These are phyloP conservation scores for Sanghuangporus baumii DNA, from an alignment of 1,284 basidiomycete species.

Conservation along the genomic window DNA sequence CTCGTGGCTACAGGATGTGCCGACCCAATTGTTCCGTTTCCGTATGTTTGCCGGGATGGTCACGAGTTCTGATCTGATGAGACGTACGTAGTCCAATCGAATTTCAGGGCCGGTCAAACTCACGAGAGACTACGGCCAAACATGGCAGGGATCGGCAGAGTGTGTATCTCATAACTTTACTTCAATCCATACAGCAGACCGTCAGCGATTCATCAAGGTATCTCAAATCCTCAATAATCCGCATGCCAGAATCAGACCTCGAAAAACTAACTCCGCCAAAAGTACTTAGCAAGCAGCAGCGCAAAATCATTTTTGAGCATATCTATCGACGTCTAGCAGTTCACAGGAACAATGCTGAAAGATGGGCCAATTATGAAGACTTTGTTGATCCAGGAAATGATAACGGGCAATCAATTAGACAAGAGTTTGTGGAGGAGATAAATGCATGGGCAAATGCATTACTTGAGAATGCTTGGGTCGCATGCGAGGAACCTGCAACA, in stretches of 20 bases:
- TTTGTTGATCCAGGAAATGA: slow-evolving; percentile 24
- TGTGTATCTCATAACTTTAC: no score
- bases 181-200: no score
- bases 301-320: slow-evolving; percentile 37
- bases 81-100: no score
- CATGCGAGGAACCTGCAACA: slow-evolving; percentile 40
- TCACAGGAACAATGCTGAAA: slow-evolving; percentile 39
- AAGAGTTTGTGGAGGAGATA: slow-evolving; percentile 33
- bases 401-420: slow-evolving; percentile 20
- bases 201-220: background rate
- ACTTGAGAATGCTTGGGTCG: slow-evolving; percentile 40
- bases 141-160: no score
- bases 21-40: no score
- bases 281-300: slow-evolving; percentile 34
- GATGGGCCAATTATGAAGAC: slow-evolving; percentile 37
- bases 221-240: background rate
- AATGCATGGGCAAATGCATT: slow-evolving; percentile 43
- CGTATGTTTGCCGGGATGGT: no score
- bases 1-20: no score
- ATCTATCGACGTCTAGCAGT: slow-evolving; percentile 40
- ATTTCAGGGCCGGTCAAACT: no score
- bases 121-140: no score
- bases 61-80: no score
- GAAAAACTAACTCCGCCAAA: slow-evolving; percentile 37
- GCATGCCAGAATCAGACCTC: slow-evolving; percentile 23